These are phyloP conservation scores for Chalciporus sphaerocephalus DNA, from an alignment of 768 basidiomycete genomes.

Conservation along the genomic window DNA sequence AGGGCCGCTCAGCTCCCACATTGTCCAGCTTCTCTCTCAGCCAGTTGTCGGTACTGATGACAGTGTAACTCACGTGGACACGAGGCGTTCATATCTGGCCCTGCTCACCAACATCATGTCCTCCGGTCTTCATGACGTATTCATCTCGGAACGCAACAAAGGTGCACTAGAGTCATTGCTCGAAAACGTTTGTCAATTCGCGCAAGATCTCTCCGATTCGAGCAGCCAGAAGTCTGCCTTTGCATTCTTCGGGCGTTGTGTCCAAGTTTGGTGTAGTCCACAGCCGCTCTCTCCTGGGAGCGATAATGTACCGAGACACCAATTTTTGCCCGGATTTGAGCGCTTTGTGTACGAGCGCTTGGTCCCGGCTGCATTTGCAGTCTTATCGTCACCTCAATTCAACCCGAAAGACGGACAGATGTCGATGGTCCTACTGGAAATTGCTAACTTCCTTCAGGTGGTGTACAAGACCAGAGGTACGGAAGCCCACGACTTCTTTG, in stretches of 20 bases:
- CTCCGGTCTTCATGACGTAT: conserved; percentile 75
- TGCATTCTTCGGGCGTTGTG: conserved; percentile 66
- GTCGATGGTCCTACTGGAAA: conserved; percentile 81
- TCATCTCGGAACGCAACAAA: conserved; percentile 84
- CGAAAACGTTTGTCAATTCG: conserved; percentile 65
- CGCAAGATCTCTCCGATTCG: conserved; percentile 74
- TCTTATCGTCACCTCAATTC: conserved; percentile 74
- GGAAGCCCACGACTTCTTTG: conserved; percentile 81
- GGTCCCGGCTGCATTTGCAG: conserved; percentile 75
- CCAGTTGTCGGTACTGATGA: conserved; percentile 88
- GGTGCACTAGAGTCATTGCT: conserved; percentile 68
- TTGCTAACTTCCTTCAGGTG: conserved; percentile 78
- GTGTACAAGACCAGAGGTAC: conserved; percentile 72
- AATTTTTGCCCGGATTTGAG: conserved; percentile 81
- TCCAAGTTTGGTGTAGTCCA: conserved; percentile 64
- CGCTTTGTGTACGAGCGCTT: conserved; percentile 85
- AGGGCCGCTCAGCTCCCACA: conserved; percentile 79
- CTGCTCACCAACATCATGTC: conserved; percentile 79
- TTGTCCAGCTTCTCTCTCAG: conserved; percentile 72
- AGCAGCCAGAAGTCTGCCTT: conserved; percentile 75
- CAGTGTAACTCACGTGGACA: conserved; percentile 67
- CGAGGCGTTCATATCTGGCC: conserved; percentile 83
- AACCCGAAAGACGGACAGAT: conserved; percentile 88
- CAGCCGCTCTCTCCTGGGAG: conserved; percentile 31
- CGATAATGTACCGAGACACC: conserved; percentile 33